phyloP scores from a whole-genome alignment of 371 early-diverging fungal species.

The Sporodiniella umbellata region DNA sequence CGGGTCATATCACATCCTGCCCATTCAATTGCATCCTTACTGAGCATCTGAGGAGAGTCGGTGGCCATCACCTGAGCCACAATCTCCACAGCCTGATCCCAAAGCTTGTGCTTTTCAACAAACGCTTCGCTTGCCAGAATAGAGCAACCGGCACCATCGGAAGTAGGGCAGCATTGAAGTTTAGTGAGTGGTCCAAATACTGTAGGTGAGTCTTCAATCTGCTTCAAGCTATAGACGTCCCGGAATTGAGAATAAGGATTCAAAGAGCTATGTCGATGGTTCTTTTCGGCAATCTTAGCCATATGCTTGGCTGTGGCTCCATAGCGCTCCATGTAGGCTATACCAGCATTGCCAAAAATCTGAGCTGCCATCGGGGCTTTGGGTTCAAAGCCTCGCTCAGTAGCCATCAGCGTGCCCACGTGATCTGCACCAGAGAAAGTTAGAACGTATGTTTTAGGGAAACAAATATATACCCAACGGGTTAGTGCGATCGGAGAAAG shows the following conservation, averaged over 20 bases:
- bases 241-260: slow-evolving; percentile 82
- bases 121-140: slow-evolving; percentile 71
- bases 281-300: slow-evolving; percentile 76
- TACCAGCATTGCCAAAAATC: slow-evolving; percentile 77
- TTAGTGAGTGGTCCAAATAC: slow-evolving; percentile 73
- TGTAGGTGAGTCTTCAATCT: slow-evolving; percentile 59
- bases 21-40: slow-evolving; percentile 61
- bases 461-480: slow-evolving; percentile 58
- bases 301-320: slow-evolving; percentile 58
- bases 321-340: slow-evolving; percentile 66
- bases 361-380: slow-evolving; percentile 68
- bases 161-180: slow-evolving; percentile 80
- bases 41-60: slow-evolving; percentile 62
- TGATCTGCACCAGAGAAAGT: no score
- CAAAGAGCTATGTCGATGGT: slow-evolving; percentile 70
- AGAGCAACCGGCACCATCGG: slow-evolving; percentile 72
- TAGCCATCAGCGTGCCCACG: slow-evolving; percentile 50
- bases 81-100: slow-evolving; percentile 71
- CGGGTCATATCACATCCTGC: slow-evolving; percentile 76
- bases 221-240: slow-evolving; percentile 65
- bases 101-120: slow-evolving; percentile 59
- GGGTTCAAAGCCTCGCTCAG: slow-evolving; percentile 55
- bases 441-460: no score
- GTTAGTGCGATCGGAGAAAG: slow-evolving; percentile 63
- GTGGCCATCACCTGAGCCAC: slow-evolving; percentile 72